Base-by-base conservation (phyloP, 129 eudicot genomes). In the Sambucus nigra region DNA sequence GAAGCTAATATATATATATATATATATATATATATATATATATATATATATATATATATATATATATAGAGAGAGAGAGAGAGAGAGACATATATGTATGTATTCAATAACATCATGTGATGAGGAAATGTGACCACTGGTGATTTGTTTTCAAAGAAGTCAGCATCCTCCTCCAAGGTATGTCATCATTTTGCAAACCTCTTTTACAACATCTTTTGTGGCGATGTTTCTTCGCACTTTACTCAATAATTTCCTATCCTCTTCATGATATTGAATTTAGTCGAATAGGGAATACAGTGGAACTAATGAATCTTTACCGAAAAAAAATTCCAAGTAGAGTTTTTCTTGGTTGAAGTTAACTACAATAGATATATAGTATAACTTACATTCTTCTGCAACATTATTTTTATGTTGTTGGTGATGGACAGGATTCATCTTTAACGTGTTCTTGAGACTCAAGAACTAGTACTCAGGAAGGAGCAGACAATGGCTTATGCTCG, bases 401-500 rank as follows among this genome's bases (percentile, higher is more conserved):
- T 28, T 7, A 31, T 45, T 10, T 56, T 55, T 47, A n/a, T n/a
- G n/a, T n/a, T 39, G 23, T 19, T 47, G n/a, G 18, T 44, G 24
- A 46, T 73, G 68, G 25, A 44, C 61, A 81, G 97, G 79, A 50
- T 64, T 56, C 93, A 71, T 65, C 95, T 88, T 68, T 84, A 80
- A n/a, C 87, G 80, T 58, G 81, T 71, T 53, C 65, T 88, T 33
- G 88, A 88, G 69, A 75, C 78, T 54, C 80, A 95, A 51, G 84
- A 75, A 55, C 72, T 79, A 19, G 73, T 73, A 55, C 92, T 88
- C 47, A 71, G 67, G 75, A 88, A 70, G 73, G 97, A 88, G 72
- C 95, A 84, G 67, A 92, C 97, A 52, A 88, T 84, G 97, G 95
- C 80, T 10, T 84, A 75, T 54, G 95, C 97, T 17, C 87, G 95